These are phyloP conservation scores for Physcomitrellopsis africana DNA, from an alignment of 225 moss, liverwort and hornwort species.

Conservation along the genomic window DNA sequence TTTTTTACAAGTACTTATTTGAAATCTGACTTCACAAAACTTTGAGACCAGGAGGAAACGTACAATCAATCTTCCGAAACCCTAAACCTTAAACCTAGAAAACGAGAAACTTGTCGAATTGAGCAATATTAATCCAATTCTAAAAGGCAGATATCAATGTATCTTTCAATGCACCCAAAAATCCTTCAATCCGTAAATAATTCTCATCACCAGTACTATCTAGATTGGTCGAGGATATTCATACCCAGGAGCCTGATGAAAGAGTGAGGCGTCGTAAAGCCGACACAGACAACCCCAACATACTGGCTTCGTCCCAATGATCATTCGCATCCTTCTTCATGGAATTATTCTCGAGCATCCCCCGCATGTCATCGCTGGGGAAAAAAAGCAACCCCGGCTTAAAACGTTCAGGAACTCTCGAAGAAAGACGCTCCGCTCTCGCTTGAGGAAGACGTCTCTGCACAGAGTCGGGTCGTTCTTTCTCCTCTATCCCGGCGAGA, in stretches of 20 bases:
- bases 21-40: slow-evolving; percentile 6
- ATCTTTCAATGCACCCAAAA: neutral
- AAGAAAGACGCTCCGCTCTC: slow-evolving; percentile 15
- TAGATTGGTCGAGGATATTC: slow-evolving; percentile 2
- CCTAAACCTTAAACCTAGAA: slow-evolving; percentile 42
- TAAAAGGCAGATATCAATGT: slow-evolving; percentile 23
- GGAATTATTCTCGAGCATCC: neutral
- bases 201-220: neutral
- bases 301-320: slow-evolving; percentile 53
- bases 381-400: slow-evolving; percentile 54
- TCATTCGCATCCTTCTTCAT: slow-evolving; percentile 1
- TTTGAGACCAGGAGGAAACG: slow-evolving; percentile 17
- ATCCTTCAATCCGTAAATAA: neutral
- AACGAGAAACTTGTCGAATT: neutral
- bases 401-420: slow-evolving; percentile 24
- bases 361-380: slow-evolving; percentile 35
- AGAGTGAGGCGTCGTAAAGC: slow-evolving; percentile 54
- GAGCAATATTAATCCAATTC: slow-evolving; percentile 22
- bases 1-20: slow-evolving; percentile 11
- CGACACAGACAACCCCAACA: slow-evolving; percentile 59
- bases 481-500: slow-evolving; percentile 31
- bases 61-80: slow-evolving; percentile 29
- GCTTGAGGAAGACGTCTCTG: neutral
- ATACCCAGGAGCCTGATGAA: slow-evolving; percentile 66
- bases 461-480: neutral